Base-by-base conservation (phyloP, 164 flowering plant genomes). In the Stephania yunnanensis region DNA sequence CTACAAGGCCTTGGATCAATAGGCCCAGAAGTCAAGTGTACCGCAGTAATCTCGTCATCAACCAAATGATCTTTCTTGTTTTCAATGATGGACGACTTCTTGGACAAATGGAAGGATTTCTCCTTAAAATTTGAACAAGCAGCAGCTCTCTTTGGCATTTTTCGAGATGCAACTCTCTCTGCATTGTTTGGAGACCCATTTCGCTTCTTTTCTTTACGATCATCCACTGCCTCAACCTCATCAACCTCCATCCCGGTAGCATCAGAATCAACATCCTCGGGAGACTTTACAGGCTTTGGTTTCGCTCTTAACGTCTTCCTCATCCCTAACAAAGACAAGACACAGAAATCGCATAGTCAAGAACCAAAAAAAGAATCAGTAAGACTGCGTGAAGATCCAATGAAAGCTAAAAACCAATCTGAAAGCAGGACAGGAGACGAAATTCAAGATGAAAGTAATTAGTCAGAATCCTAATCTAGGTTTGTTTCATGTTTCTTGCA, bases 71-170 rank as follows among this genome's bases (percentile, higher is more conserved):
- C 87, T 68, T 78, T 81, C 78, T 86, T 87, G 10, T 76, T 80
- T 73, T 89, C 94, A 66, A 88, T 30, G 2, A 81, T 44, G 29
- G 52, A 72, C 2, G 84, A 79, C 30, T 89, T 86, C 9, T 84
- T 87, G 36, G 84, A 78, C 19, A 88, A 5, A 7, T 78, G 82
- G 58, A 87, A 25, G 12, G 91, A 70, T 66, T 84, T 91, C 76
- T 90, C 90, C 83, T 91, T 91, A 73, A 91, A 91, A 82, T 88
- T 74, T 15, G 80, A 72, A 77, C 92, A 87, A 1, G 97, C 91
- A 76, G 97, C 97, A 68, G 93, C 89, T 76, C 97, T 85, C 81
- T 81, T 92, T 31, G 95, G 97, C 71, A 50, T 76, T 65, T 76
- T 76, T n/a, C 70, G 71, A 46, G 78, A 46, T 29, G 45, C 46